Evolutionary conservation across 352 stramenopile genomes (phyloP).

Genomic region (Phytopythium vexans): DNA sequence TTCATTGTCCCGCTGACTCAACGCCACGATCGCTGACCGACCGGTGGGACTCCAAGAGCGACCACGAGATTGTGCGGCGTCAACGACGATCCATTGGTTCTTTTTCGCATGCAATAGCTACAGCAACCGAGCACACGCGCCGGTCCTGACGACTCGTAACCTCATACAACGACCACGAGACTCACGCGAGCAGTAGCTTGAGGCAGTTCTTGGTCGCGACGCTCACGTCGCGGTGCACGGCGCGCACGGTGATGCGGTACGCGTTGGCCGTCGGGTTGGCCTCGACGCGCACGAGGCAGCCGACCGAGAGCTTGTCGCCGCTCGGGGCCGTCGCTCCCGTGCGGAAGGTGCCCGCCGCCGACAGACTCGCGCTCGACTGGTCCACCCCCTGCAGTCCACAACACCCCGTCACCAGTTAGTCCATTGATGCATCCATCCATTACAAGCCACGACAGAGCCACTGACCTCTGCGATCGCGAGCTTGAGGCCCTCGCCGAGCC

Average conservation of each 20-base stretch:
- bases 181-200: constrained; percentile 45
- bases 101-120: too few relatives aligned
- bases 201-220: constrained; percentile 66
- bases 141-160: too few relatives aligned
- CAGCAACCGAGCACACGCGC: too few relatives aligned
- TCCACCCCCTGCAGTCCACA: constrained; percentile 32
- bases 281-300: constrained; percentile 91
- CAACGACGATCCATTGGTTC: too few relatives aligned
- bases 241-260: constrained; percentile 90
- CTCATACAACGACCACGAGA: too few relatives aligned
- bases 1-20: too few relatives aligned
- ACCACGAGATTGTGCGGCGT: too few relatives aligned
- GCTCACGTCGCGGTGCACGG: constrained; percentile 87
- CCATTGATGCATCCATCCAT: not conserved
- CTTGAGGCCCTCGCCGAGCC: constrained; percentile 87
- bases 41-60: too few relatives aligned
- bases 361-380: constrained; percentile 85
- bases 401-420: not conserved
- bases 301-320: constrained; percentile 93
- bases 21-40: too few relatives aligned
- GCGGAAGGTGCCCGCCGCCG: constrained; percentile 87
- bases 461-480: constrained; percentile 83
- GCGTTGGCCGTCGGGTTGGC: constrained; percentile 71
- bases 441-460: not conserved
- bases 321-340: constrained; percentile 86